phyloP scores from a whole-genome alignment of 768 basidiomycete species.

The Nidula microcarpa region DNA sequence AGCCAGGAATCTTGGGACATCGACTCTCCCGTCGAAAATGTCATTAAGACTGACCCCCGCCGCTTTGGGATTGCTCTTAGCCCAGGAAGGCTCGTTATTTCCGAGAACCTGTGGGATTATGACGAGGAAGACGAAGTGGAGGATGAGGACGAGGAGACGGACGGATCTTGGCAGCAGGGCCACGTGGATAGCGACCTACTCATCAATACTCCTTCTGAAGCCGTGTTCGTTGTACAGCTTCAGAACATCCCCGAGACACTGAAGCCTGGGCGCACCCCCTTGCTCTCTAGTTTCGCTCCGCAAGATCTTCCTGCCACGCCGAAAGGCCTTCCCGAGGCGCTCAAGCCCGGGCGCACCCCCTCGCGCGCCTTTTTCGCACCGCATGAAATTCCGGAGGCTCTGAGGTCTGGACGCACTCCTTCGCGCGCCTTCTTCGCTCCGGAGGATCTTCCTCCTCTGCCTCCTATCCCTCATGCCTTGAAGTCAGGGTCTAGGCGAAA shows the following conservation, averaged over 20 bases:
- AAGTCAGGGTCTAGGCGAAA: no score
- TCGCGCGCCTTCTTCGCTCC: no score
- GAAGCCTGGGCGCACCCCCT: no score
- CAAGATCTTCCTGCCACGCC: no score
- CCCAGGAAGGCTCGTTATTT: slow-evolving; percentile 2
- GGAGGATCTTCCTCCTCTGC: no score
- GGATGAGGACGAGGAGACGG: not conserved
- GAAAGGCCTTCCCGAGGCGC: no score
- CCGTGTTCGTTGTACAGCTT: not conserved
- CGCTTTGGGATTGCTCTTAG: slow-evolving; percentile 15
- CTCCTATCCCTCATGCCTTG: no score
- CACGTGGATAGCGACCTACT: not conserved
- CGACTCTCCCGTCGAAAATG: slow-evolving; percentile 9
- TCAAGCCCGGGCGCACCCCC: no score
- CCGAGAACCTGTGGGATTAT: not conserved
- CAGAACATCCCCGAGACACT: not conserved
- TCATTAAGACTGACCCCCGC: slow-evolving; percentile 3
- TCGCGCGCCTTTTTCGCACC: no score
- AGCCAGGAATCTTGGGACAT: slow-evolving; percentile 14
- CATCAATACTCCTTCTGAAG: not conserved
- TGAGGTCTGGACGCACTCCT: no score
- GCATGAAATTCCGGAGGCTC: no score
- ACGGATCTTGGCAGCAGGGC: not conserved
- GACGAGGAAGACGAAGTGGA: not conserved
- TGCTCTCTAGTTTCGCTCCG: no score